phyloP scores from a whole-genome alignment of 2,329 filamentous ascomycete genomes.

The Microascus cirrosus region DNA sequence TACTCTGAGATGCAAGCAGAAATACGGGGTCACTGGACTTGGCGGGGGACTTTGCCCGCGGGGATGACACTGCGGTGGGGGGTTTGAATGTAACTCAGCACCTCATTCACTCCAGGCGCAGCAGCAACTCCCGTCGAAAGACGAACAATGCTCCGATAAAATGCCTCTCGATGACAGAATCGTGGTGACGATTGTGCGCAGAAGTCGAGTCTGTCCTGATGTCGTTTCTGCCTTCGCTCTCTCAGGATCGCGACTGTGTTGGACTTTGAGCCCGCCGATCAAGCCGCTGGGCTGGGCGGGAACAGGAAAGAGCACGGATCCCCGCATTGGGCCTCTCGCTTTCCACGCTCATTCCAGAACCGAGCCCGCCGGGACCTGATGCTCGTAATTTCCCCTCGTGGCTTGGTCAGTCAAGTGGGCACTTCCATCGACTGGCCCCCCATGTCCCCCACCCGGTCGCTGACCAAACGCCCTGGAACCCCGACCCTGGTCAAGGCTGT shows the following conservation, averaged over 20 bases:
- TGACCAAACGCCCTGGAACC: background rate
- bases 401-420: background rate
- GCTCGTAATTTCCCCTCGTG: slow-evolving; percentile 2
- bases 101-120: too few species aligned
- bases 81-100: too few species aligned
- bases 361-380: background rate
- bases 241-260: background rate
- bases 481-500: background rate
- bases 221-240: too few species aligned
- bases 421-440: background rate
- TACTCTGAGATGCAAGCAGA: too few species aligned
- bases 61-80: too few species aligned
- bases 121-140: too few species aligned
- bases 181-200: too few species aligned
- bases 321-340: background rate
- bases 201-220: too few species aligned
- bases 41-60: too few species aligned
- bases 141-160: too few species aligned
- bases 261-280: background rate
- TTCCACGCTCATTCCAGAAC: slow-evolving; percentile 5
- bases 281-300: background rate
- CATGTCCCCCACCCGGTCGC: background rate
- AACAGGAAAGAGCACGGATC: background rate
- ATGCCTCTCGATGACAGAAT: too few species aligned
- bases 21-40: too few species aligned